Conservation (phyloP, 169 alveolate genomes). For the Plasmodium relictum region DNA sequence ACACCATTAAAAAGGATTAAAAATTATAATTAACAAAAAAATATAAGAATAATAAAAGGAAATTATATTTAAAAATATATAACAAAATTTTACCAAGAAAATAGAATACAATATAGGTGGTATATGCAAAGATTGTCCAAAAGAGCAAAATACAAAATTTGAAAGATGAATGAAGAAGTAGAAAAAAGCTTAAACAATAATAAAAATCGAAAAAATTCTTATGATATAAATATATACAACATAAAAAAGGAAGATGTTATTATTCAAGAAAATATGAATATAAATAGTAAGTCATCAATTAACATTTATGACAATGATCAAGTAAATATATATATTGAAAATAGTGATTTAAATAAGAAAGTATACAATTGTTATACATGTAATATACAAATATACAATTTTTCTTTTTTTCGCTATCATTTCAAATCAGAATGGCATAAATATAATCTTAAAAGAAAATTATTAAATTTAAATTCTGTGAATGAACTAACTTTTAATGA, state of each 20-base stretch:
- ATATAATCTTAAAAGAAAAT: constrained; percentile 89
- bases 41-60: no score
- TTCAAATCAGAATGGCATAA: constrained; percentile 91
- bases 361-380: constrained; percentile 65
- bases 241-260: constrained; percentile 56
- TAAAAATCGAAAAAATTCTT: neutral
- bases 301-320: constrained; percentile 43
- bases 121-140: no score
- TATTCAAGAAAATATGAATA: constrained; percentile 42
- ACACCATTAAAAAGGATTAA: no score
- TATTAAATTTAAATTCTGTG: constrained; percentile 75
- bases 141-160: neutral
- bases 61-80: no score
- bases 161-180: constrained; percentile 10
- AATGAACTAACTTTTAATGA: constrained; percentile 77
- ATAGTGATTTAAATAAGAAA: constrained; percentile 58
- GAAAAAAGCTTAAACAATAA: neutral
- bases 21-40: no score
- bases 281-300: constrained; percentile 26
- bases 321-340: constrained; percentile 64
- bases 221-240: constrained; percentile 37
- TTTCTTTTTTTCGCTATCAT: constrained; percentile 81
- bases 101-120: neutral
- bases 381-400: constrained; percentile 72
- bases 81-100: no score